phyloP scores from a whole-genome alignment of 163 green algal genomes.

The Chlorella variabilis region DNA sequence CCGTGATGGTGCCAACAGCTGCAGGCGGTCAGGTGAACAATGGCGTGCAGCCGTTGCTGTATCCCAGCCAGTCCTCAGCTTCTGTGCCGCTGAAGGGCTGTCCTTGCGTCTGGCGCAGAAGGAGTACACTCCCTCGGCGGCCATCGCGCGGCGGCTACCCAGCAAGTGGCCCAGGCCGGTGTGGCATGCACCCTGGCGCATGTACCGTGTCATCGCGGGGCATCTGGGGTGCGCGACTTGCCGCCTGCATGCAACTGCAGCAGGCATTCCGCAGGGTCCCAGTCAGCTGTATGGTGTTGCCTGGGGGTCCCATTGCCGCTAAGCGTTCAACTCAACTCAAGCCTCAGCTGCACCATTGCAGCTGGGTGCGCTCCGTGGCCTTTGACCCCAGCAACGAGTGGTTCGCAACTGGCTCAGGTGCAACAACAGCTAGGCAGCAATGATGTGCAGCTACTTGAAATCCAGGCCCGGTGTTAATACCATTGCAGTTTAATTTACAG shows the following conservation, averaged over 20 bases:
- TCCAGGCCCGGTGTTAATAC: no score
- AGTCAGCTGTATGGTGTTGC: no score
- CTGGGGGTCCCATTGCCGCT: no score
- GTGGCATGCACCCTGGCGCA: slow-evolving; percentile 97
- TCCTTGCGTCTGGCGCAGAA: no score
- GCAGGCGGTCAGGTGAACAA: slow-evolving; percentile 34
- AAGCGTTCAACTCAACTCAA: no score
- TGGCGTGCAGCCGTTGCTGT: background rate
- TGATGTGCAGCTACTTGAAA: background rate
- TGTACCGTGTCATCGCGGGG: slow-evolving; percentile 96
- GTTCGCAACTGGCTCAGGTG: slow-evolving; percentile 90
- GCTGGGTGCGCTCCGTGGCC: slow-evolving; percentile 91
- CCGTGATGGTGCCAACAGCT: slow-evolving; percentile 54
- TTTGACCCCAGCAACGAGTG: slow-evolving; percentile 98
- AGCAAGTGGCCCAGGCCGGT: slow-evolving; percentile 92
- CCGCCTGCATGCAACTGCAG: no score
- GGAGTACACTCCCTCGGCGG: slow-evolving; percentile 71
- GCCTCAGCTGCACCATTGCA: no score
- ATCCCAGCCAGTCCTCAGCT: no score
- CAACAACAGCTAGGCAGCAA: no score
- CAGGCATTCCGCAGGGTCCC: no score
- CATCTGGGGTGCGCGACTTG: slow-evolving; percentile 83
- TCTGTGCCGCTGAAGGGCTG: no score
- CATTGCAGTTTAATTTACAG: background rate
- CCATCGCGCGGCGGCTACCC: slow-evolving; percentile 77